These are phyloP conservation scores for Blastobotrys muscicola DNA, from an alignment of 805 yeast genomes.

Conservation along the genomic window DNA sequence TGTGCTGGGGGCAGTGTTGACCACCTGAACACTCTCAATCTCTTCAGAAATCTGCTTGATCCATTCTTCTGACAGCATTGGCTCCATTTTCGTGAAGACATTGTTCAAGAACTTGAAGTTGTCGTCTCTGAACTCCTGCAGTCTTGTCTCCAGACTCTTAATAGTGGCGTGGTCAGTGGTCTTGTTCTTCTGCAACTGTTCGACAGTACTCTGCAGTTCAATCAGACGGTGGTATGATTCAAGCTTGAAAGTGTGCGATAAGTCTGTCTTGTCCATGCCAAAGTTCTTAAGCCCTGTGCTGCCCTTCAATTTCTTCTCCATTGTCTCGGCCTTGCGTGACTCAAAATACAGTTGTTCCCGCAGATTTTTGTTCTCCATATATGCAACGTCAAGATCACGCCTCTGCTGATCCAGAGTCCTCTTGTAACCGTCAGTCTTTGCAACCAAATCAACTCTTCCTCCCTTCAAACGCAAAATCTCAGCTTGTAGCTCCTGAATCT, in stretches of 20 bases:
- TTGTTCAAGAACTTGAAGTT: constrained; percentile 1
- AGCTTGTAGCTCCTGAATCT: too few species aligned
- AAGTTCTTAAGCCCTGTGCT: background rate
- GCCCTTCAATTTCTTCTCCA: constrained; percentile 7
- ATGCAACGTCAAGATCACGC: background rate
- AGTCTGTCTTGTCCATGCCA: constrained; percentile 2
- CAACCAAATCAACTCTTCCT: background rate
- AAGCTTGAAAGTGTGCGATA: constrained; percentile 8
- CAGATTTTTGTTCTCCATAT: constrained; percentile 1
- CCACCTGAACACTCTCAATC: background rate
- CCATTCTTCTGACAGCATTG: constrained; percentile 5
- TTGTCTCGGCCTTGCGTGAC: constrained; percentile 4
- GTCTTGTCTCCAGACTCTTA: constrained; percentile 5
- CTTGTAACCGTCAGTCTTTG: background rate
- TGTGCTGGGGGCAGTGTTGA: too few species aligned
- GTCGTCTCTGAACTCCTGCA: constrained; percentile 1
- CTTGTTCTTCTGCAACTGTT: constrained; percentile 4
- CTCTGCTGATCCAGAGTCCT: background rate
- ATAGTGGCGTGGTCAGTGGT: constrained; percentile 5
- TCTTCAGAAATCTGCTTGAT: background rate
- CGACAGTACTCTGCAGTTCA: constrained; percentile 6
- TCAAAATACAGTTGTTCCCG: constrained; percentile 8
- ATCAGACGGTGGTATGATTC: constrained; percentile 8
- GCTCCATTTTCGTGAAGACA: constrained; percentile 2
- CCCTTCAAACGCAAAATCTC: background rate